These are phyloP conservation scores for Dothideomycetidae sp. DNA, from an alignment of 2,329 filamentous ascomycete species.

Conservation along the genomic window DNA sequence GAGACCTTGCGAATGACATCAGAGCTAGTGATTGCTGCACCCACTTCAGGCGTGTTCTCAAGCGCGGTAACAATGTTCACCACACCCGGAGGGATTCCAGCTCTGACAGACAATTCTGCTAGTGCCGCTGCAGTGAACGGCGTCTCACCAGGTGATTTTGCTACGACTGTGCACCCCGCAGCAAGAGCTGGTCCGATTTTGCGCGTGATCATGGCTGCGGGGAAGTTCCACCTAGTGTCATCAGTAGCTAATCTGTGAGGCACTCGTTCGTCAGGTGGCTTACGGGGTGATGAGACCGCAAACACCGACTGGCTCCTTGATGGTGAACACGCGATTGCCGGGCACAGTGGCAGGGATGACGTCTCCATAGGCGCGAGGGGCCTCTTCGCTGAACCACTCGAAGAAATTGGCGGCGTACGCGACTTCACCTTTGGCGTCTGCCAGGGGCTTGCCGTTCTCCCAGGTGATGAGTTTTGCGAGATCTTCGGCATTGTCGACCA, in stretches of 20 bases:
- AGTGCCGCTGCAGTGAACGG: conserved; percentile 81
- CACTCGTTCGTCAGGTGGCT: conserved; percentile 9
- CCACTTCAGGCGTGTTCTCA: conserved; percentile 66
- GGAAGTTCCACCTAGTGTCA: conserved; percentile 13
- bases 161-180: conserved; percentile 88
- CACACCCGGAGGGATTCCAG: conserved; percentile 79
- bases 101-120: conserved; percentile 71
- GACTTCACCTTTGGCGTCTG: conserved; percentile 59
- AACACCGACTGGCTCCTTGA: conserved; percentile 75
- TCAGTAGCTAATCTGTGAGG: background rate
- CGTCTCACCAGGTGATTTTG: conserved; percentile 83
- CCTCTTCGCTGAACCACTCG: conserved; percentile 72
- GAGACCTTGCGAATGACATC: conserved; percentile 75
- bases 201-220: conserved; percentile 26
- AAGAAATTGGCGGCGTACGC: conserved; percentile 61
- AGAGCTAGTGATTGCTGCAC: conserved; percentile 60
- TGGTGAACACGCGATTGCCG: conserved; percentile 60
- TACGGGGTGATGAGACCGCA: conserved; percentile 67
- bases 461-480: conserved; percentile 71
- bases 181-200: conserved; percentile 56
- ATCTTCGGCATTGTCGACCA: conserved; percentile 66
- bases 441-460: conserved; percentile 77
- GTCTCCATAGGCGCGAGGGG: conserved; percentile 58
- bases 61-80: conserved; percentile 76
- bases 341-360: conserved; percentile 56